A percentile compares a stretch with the other conserved stretches of the same genome.
Evolutionary conservation across 345 rosid species (phyloP).

Genomic region (Aurinia saxatilis): DNA sequence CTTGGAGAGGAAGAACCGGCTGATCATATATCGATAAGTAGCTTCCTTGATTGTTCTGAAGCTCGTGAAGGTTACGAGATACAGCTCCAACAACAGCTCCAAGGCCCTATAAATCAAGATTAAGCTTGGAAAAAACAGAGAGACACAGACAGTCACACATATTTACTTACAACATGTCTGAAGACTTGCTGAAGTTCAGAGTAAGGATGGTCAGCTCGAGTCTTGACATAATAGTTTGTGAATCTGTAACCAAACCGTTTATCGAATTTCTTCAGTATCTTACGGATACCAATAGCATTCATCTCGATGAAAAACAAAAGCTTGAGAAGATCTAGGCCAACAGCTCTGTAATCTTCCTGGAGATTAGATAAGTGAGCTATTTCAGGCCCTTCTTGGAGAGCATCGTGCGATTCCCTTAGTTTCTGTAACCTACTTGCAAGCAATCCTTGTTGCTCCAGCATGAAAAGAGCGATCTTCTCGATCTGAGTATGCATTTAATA

Average conservation of each 20-base stretch:
- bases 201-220: constrained; percentile 97
- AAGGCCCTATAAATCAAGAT: constrained; percentile 41
- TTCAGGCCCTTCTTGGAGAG: constrained; percentile 49
- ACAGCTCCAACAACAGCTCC: constrained; percentile 97
- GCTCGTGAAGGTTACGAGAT: constrained; percentile 95
- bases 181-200: constrained; percentile 97
- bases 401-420: constrained; percentile 58
- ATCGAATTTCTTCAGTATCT: constrained; percentile 92
- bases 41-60: constrained; percentile 92
- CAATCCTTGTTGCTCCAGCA: constrained; percentile 92
- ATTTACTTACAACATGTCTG: constrained; percentile 83
- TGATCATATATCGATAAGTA: constrained; percentile 86
- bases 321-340: constrained; percentile 72
- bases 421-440: constrained; percentile 68
- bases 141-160: not conserved
- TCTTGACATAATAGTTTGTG: constrained; percentile 87
- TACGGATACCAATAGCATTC: constrained; percentile 86
- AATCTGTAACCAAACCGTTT: constrained; percentile 90
- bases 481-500: constrained; percentile 42
- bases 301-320: constrained; percentile 79
- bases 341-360: constrained; percentile 63
- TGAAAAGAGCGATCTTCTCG: constrained; percentile 81
- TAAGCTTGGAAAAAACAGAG: not conserved
- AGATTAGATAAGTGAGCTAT: constrained; percentile 45
- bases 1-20: constrained; percentile 76